Conservation (phyloP, 495 filamentous ascomycete genomes). For the Venustampulla echinocandica region DNA sequence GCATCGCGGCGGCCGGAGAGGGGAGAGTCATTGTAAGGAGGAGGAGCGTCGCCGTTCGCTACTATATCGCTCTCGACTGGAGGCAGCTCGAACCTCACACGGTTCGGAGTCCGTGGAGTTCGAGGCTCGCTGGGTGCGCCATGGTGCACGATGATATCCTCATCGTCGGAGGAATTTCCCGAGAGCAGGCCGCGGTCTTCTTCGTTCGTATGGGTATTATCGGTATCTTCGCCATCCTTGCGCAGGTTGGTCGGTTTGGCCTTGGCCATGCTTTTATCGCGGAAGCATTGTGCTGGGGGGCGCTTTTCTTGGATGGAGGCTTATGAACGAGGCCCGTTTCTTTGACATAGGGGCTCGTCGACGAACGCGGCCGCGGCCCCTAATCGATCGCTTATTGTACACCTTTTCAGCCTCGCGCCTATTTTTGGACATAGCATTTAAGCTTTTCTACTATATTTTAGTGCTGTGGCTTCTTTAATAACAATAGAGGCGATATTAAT, state of each 20-base stretch:
- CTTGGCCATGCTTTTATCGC: slow-evolving; percentile 24
- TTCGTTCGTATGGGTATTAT: slow-evolving; percentile 24
- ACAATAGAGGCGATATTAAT: no score
- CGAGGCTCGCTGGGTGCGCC: slow-evolving; percentile 31
- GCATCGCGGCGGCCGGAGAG: slow-evolving; percentile 16
- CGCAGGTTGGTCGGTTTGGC: slow-evolving; percentile 16
- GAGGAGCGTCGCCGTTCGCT: slow-evolving; percentile 21
- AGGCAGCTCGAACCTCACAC: slow-evolving; percentile 81
- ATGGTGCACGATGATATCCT: slow-evolving; percentile 30
- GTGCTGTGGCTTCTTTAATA: no score
- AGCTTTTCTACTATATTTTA: no score
- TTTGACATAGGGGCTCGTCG: no score
- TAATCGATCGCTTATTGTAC: no score
- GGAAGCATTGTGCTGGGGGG: slow-evolving; percentile 24
- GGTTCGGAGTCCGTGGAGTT: slow-evolving; percentile 69
- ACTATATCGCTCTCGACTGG: slow-evolving; percentile 31
- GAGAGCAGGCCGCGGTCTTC: slow-evolving; percentile 39
- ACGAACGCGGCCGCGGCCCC: no score
- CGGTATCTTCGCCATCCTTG: slow-evolving; percentile 14
- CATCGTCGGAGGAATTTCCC: slow-evolving; percentile 23
- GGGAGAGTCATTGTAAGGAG: slow-evolving; percentile 18
- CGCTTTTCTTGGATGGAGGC: no score
- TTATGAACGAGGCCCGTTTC: no score
- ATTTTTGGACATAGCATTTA: no score
- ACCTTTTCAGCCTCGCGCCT: no score